These are phyloP conservation scores for Termitomyces bulborhizus DNA, from an alignment of 768 basidiomycete species.

Conservation along the genomic window DNA sequence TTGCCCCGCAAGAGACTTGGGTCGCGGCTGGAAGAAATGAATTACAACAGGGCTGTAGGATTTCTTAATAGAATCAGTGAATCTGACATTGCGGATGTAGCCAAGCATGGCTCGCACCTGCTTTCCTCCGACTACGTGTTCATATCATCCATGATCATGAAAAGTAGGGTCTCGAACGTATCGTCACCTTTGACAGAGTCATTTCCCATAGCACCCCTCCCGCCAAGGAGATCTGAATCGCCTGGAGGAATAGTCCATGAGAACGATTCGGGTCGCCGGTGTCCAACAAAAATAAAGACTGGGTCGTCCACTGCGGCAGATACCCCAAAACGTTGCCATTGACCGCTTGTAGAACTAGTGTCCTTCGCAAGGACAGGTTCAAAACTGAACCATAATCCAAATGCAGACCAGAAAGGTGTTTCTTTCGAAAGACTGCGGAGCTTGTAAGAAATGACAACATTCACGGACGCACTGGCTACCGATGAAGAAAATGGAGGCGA, in stretches of 20 bases:
- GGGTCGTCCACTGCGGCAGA: constrained; percentile 28
- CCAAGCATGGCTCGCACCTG: not conserved
- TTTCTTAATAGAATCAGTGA: constrained; percentile 48
- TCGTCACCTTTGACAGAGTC: constrained; percentile 49
- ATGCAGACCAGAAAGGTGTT: constrained; percentile 70
- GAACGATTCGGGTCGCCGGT: constrained; percentile 51
- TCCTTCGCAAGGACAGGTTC: constrained; percentile 42
- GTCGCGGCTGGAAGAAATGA: constrained; percentile 31
- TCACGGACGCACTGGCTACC: constrained; percentile 14
- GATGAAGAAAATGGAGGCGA: constrained; percentile 36
- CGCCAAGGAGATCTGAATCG: constrained; percentile 53
- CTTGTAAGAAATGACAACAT: constrained; percentile 70
- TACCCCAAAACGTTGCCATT: constrained; percentile 38
- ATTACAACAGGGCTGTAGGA: constrained; percentile 48
- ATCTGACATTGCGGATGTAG: constrained; percentile 26
- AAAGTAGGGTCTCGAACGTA: constrained; percentile 62
- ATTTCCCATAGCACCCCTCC: constrained; percentile 46
- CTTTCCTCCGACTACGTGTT: not conserved
- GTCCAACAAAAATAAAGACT: constrained; percentile 58
- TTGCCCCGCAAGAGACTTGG: constrained; percentile 29
- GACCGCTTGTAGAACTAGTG: constrained; percentile 4
- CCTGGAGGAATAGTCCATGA: constrained; percentile 44
- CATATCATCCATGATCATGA: constrained; percentile 32
- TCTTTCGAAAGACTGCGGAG: constrained; percentile 70
- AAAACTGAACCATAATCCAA: constrained; percentile 74